phyloP scores from a whole-genome alignment of 371 early-diverging fungal genomes.

The Syncephalastrum contaminatum region DNA sequence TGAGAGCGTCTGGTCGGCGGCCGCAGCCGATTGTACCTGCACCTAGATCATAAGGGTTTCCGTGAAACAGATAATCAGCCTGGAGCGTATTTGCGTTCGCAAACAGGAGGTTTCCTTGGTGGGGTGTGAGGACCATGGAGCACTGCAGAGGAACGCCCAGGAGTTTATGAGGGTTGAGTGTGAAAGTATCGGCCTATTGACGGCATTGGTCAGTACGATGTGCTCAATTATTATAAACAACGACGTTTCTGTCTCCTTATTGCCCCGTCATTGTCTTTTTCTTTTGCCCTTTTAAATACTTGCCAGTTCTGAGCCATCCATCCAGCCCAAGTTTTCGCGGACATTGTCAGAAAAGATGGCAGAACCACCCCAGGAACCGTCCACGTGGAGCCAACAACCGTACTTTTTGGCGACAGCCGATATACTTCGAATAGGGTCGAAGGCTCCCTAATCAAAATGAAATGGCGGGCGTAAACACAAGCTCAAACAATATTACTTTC shows the following conservation, averaged over 20 bases:
- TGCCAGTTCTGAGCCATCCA: constrained; percentile 57
- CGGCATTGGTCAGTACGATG: no score
- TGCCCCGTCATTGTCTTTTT: not conserved
- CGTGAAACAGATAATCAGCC: constrained; percentile 82
- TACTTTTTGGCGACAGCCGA: constrained; percentile 59
- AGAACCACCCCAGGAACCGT: constrained; percentile 88
- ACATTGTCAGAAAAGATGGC: constrained; percentile 56
- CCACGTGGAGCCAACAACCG: constrained; percentile 83
- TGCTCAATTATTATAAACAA: no score
- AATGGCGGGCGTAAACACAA: not conserved
- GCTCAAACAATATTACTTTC: not conserved
- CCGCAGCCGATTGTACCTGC: constrained; percentile 87
- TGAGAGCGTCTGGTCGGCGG: constrained; percentile 80
- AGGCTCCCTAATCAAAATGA: constrained; percentile 56
- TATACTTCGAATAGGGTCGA: constrained; percentile 72
- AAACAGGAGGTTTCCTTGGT: constrained; percentile 44
- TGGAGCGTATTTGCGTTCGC: constrained; percentile 58
- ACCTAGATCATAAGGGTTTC: constrained; percentile 70
- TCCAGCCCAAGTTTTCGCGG: constrained; percentile 39
- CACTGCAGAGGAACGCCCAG: constrained; percentile 85
- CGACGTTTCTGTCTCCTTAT: not conserved
- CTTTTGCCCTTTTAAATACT: constrained; percentile 6
- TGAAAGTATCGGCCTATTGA: constrained; percentile 65
- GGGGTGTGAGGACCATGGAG: constrained; percentile 71
- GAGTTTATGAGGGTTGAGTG: constrained; percentile 87